phyloP scores from a whole-genome alignment of 2,329 filamentous ascomycete genomes.

The Ramularia endophylla region DNA sequence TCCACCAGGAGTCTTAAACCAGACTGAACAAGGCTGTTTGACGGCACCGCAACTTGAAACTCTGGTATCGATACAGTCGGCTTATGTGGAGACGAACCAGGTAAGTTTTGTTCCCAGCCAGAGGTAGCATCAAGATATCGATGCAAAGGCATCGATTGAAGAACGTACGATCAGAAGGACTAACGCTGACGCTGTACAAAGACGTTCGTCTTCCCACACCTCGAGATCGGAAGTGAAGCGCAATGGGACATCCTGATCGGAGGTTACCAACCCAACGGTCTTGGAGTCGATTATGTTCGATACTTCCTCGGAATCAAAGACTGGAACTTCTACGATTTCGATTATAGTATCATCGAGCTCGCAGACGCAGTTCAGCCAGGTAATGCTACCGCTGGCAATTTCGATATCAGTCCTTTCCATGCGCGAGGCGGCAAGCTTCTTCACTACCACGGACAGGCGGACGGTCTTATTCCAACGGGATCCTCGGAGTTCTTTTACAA shows the following conservation, averaged over 20 bases:
- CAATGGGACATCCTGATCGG: constrained; percentile 34
- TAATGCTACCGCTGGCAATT: constrained; percentile 44
- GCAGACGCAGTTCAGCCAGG: constrained; percentile 41
- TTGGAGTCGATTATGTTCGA: constrained; percentile 37
- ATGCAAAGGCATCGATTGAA: too few species aligned
- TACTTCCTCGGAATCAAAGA: constrained; percentile 37
- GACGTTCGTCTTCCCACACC: constrained; percentile 38
- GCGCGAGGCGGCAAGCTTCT: constrained; percentile 37
- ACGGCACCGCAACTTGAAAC: constrained; percentile 40
- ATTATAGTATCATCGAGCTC: constrained; percentile 35
- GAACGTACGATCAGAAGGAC: too few species aligned
- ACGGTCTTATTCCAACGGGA: constrained; percentile 45
- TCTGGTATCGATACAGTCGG: constrained; percentile 38
- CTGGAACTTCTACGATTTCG: constrained; percentile 37
- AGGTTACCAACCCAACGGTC: constrained; percentile 32
- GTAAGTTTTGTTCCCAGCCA: constrained; percentile 8
- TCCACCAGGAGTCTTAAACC: constrained; percentile 19
- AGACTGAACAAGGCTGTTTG: constrained; percentile 34
- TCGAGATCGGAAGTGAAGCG: constrained; percentile 35
- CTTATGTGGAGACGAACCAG: constrained; percentile 36
- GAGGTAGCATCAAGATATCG: too few species aligned
- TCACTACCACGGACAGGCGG: constrained; percentile 40
- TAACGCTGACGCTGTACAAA: constrained; percentile 16
- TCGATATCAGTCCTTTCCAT: constrained; percentile 44
- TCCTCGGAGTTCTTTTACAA: constrained; percentile 49